Evolutionary conservation across 768 basidiomycete species (phyloP), one percentile per base, ranked within the genome.

Genomic region (Pleurotus eryngii): DNA sequence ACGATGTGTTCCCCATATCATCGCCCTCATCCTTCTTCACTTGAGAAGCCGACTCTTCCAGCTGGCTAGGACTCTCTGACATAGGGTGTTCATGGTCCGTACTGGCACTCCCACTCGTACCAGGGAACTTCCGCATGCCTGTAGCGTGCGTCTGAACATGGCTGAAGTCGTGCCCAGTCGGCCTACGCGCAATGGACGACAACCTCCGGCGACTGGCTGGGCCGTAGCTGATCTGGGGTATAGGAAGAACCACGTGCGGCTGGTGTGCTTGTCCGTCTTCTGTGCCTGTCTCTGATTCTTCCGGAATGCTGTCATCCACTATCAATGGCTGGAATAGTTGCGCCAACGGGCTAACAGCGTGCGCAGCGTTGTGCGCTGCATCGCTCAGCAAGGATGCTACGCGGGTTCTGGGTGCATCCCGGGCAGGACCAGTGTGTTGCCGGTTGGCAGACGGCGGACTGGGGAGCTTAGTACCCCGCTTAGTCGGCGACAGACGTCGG

Each of bases 241-340:
- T n/a, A 18, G 59, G 59, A 26, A 61, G 39, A 8, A 24, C 20
- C 5, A 37, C 30, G 9, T 50, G 49, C 11, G 35, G 27, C 9
- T 35, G 51, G 5, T 39, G 37, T 17, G 8, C 17, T 18, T 54
- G 35, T 18, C 38, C 17, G 26, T 17, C 49, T 50, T 35, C 37
- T 14, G 66, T 46, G 22, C 65, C 30, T 2, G 64, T 47, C 18
- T 59, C 30, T 45, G 53, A 42, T 14, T 74, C 70, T 56, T 76
- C 74, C 1, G 65, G 64, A 6, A 72, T 70, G 17, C 75, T 70
- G 1, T 82, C 81, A 50, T 85, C 82, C 14, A 88, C 71, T 5
- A 84, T 54, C 17, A 91, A 60, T 11, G 89, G 87, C 56, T 86
- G 86, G 66, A 82, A 92, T 12, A 90, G 74, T 65, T 90, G 88